Conservation (phyloP, 129 eudicot species). For the Lactuca sativa region DNA sequence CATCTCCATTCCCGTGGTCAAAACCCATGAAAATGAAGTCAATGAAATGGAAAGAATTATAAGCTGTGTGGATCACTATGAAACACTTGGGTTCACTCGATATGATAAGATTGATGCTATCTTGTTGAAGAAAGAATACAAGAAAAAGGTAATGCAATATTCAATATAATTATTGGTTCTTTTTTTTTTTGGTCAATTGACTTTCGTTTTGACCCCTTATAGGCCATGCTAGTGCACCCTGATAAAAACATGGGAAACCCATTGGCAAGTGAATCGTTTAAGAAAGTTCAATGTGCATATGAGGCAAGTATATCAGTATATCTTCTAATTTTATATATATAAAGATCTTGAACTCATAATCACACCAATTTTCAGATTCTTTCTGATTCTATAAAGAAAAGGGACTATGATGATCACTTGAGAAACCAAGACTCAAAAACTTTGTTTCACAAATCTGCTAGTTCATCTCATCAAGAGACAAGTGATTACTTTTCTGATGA, state of each 20-base stretch:
- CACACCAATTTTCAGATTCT: slow-evolving; percentile 55
- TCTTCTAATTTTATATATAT: background rate
- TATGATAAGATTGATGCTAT: slow-evolving; percentile 55
- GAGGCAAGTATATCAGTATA: slow-evolving; percentile 45
- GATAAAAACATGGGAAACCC: slow-evolving; percentile 99
- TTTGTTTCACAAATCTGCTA: slow-evolving; percentile 60
- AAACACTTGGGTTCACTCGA: slow-evolving; percentile 71
- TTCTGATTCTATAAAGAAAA: slow-evolving; percentile 86
- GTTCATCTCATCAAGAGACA: slow-evolving; percentile 64
- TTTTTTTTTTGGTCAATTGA: background rate
- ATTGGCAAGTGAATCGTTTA: slow-evolving; percentile 91
- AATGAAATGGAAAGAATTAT: slow-evolving; percentile 79
- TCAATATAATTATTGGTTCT: too few species aligned
- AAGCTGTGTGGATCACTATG: slow-evolving; percentile 71
- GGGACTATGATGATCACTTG: slow-evolving; percentile 89
- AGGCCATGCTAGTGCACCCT: slow-evolving; percentile 99
- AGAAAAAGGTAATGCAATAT: slow-evolving; percentile 60
- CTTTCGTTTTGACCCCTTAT: background rate
- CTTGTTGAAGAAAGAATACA: slow-evolving; percentile 85
- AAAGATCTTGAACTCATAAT: slow-evolving; percentile 12
- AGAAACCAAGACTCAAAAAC: slow-evolving; percentile 76
- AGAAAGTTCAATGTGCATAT: slow-evolving; percentile 91
- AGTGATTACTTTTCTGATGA: slow-evolving; percentile 72
- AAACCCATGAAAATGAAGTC: slow-evolving; percentile 54
- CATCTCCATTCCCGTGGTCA: slow-evolving; percentile 49